A percentile compares a stretch with the other conserved stretches of the same genome.
phyloP scores from a whole-genome alignment of 768 basidiomycete species.

The Hygrocybe coccinea region DNA sequence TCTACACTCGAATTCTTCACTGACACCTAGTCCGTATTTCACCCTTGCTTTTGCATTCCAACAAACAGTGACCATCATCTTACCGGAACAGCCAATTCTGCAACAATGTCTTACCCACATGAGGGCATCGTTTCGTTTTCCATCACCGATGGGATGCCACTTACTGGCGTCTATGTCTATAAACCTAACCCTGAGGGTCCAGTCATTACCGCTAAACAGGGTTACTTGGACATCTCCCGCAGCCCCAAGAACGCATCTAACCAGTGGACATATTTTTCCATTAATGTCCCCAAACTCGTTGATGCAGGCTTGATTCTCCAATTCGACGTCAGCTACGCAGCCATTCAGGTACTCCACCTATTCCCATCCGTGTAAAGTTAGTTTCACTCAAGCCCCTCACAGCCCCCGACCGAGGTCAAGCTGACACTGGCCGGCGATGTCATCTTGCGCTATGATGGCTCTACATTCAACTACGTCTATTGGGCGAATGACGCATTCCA shows the following conservation, averaged over 20 bases:
- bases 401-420: conserved; percentile 4
- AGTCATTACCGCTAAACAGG: not conserved
- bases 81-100: not conserved
- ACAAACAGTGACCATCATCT: not conserved
- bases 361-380: not conserved
- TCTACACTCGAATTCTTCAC: not conserved
- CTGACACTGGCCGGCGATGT: not conserved
- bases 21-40: not conserved
- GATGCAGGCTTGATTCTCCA: not conserved
- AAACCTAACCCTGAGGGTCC: conserved; percentile 1
- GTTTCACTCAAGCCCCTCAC: not conserved
- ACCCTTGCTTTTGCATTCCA: not conserved
- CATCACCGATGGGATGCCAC: conserved; percentile 1
- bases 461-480: not conserved
- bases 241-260: not conserved
- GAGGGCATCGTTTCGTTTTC: not conserved
- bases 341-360: not conserved
- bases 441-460: conserved; percentile 5
- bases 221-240: conserved; percentile 1
- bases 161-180: not conserved
- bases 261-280: not conserved
- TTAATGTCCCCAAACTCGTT: not conserved
- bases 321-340: not conserved
- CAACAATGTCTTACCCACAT: conserved; percentile 2
- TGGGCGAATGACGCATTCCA: not conserved